A percentile compares a stretch with the other conserved stretches of the same genome.
Conservation (phyloP, 2,329 filamentous ascomycete genomes). For the Capronia epimyces region DNA sequence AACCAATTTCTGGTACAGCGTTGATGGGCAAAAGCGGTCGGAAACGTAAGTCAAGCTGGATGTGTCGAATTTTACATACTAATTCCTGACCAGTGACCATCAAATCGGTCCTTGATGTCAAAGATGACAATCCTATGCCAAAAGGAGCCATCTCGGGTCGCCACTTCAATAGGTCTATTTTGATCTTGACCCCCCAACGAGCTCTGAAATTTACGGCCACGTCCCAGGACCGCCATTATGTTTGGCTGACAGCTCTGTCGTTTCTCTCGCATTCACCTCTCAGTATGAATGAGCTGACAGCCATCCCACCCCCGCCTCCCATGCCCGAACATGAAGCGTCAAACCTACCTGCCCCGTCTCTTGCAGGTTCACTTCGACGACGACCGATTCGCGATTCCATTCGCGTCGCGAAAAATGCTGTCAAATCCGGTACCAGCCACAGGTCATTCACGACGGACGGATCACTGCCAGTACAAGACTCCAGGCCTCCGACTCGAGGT, state of each 20-base stretch:
- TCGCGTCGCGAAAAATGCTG: slow-evolving; percentile 72
- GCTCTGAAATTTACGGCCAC: slow-evolving; percentile 91
- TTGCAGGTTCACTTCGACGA: slow-evolving; percentile 48
- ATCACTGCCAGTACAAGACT: slow-evolving; percentile 30
- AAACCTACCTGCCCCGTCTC: slow-evolving; percentile 29
- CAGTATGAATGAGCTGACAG: slow-evolving; percentile 67
- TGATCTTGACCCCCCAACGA: slow-evolving; percentile 87
- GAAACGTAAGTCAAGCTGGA: slow-evolving; percentile 64
- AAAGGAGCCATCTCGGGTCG: slow-evolving; percentile 50
- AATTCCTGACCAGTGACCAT: slow-evolving; percentile 64
- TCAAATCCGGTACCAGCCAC: slow-evolving; percentile 40
- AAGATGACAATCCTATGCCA: slow-evolving; percentile 82
- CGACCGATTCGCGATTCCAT: slow-evolving; percentile 80
- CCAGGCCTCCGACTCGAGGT: slow-evolving; percentile 26
- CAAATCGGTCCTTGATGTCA: slow-evolving; percentile 94
- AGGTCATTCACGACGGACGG: slow-evolving; percentile 36
- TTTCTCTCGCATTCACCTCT: slow-evolving; percentile 89
- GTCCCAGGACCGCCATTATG: slow-evolving; percentile 77
- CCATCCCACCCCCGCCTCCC: slow-evolving; percentile 50
- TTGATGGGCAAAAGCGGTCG: slow-evolving; percentile 90
- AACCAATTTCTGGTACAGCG: slow-evolving; percentile 80
- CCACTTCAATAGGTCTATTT: slow-evolving; percentile 85
- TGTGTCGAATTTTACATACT: slow-evolving; percentile 30
- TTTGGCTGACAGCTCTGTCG: slow-evolving; percentile 90
- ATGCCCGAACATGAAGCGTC: slow-evolving; percentile 37